Evolutionary conservation across 306 rosid species (phyloP).

Genomic region (Delonix regia): DNA sequence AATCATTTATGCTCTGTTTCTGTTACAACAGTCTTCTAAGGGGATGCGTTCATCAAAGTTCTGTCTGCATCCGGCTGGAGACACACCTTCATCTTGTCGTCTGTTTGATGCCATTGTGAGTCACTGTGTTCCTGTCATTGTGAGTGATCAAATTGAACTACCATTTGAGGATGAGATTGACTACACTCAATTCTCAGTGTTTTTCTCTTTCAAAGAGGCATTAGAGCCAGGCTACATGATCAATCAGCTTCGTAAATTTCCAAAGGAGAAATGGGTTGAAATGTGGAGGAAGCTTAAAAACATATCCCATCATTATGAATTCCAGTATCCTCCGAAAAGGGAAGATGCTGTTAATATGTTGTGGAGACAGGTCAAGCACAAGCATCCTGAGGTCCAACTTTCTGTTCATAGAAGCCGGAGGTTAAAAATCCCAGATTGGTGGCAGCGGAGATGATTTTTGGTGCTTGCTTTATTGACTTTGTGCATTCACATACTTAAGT

Average conservation of each 20-base stretch:
- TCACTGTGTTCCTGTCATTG: slow-evolving; percentile 94
- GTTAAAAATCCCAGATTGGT: slow-evolving; percentile 91
- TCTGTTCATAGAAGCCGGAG: slow-evolving; percentile 74
- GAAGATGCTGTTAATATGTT: slow-evolving; percentile 92
- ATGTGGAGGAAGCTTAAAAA: slow-evolving; percentile 85
- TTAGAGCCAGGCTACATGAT: slow-evolving; percentile 81
- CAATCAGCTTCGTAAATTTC: slow-evolving; percentile 64
- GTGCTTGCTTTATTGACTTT: slow-evolving; percentile 24
- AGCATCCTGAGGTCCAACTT: slow-evolving; percentile 78
- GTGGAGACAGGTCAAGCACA: slow-evolving; percentile 94
- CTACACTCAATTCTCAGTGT: slow-evolving; percentile 74
- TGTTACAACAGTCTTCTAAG: slow-evolving; percentile 67
- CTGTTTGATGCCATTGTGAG: slow-evolving; percentile 96
- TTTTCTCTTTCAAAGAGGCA: slow-evolving; percentile 92
- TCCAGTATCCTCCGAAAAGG: slow-evolving; percentile 79
- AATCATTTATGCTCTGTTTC: slow-evolving; percentile 36
- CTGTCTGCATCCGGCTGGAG: slow-evolving; percentile 97
- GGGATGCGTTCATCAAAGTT: slow-evolving; percentile 95
- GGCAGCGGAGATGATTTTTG: slow-evolving; percentile 64
- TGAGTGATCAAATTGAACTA: slow-evolving; percentile 96
- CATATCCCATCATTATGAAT: slow-evolving; percentile 80
- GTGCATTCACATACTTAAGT: slow-evolving; percentile 54
- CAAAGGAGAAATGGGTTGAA: slow-evolving; percentile 84
- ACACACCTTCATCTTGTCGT: slow-evolving; percentile 98
- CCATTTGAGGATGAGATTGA: slow-evolving; percentile 96